Base-by-base conservation (phyloP, 176 grass and related monocot genomes). In the Raddia distichophylla region DNA sequence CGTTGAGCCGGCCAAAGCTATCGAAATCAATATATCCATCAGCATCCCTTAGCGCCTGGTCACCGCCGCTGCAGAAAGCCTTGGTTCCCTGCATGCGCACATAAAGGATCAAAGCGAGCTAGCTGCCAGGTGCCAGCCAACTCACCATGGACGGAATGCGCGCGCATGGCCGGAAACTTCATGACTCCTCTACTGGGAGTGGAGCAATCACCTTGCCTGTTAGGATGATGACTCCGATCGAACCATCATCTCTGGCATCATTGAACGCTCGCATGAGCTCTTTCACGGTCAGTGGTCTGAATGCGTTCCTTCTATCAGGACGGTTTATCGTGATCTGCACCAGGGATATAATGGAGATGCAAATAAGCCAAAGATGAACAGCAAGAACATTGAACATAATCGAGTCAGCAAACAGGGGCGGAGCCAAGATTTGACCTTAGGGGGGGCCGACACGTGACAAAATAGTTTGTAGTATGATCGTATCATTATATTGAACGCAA, bases 11-110 rank as follows among this genome's bases (percentile, higher is more conserved):
- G 48, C 92, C 92, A 73, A 98, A 94, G 90, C 74, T 93, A 86
- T 94, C 95, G 65, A 94, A 98, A 87, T 98, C 95, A 53, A 89
- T 86, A 74, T 94, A 98, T 79, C 95, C 95, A 88, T 94, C 92
- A 53, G 82, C 84, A 72, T 81, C 86, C 78, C 95, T 94, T 70
- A 93, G 61, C 80, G 86, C 90, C 63, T 98, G 95, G 84, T 93
- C 92, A 73, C 95, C 95, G 37, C 95, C 95, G 82, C 95, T 98
- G 47, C 95, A 91, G 83, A 98, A 93, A 33, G 90, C 90, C 43
- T 85, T 74, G 73, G 86, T 94, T 81, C 95, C 95, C 92, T 98
- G 66, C 95, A 90, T 98, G 66, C 54, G 18, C 53, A 75, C 7
- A 14, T 4, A 89, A 7, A 87, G 49, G 3, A 80, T 42, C 10